Evolutionary conservation across 192 early-diverging fungal species (phyloP).

Genomic region (Coemansia furcata): DNA sequence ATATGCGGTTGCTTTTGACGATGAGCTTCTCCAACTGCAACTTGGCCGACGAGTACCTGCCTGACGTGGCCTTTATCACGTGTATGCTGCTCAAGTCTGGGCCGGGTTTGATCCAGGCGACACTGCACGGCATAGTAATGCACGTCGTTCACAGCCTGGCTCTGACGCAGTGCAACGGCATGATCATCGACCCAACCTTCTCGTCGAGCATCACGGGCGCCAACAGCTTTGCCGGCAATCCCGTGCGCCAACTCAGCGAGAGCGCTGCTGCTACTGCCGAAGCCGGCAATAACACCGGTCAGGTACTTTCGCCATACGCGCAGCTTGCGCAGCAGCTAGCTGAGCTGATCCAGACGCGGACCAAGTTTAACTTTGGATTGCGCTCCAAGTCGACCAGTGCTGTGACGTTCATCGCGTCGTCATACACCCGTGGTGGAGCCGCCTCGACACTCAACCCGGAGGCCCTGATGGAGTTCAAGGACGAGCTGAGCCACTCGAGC

Average conservation of each 20-base stretch:
- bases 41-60: slow-evolving; percentile 74
- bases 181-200: slow-evolving; percentile 80
- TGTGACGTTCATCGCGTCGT: slow-evolving; percentile 52
- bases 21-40: slow-evolving; percentile 83
- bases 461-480: slow-evolving; percentile 52
- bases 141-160: slow-evolving; percentile 86
- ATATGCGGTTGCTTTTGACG: slow-evolving; percentile 85
- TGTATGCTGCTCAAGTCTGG: slow-evolving; percentile 84
- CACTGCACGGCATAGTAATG: slow-evolving; percentile 93
- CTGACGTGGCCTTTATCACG: slow-evolving; percentile 84
- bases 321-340: slow-evolving; percentile 57
- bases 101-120: slow-evolving; percentile 75
- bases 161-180: slow-evolving; percentile 77
- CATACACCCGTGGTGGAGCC: slow-evolving; percentile 52
- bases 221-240: slow-evolving; percentile 58
- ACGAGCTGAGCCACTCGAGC: slow-evolving; percentile 26
- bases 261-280: slow-evolving; percentile 97
- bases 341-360: slow-evolving; percentile 46
- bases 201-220: slow-evolving; percentile 79
- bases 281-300: slow-evolving; percentile 86
- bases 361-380: slow-evolving; percentile 52
- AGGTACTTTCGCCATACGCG: slow-evolving; percentile 63
- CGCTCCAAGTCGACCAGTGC: slow-evolving; percentile 52
- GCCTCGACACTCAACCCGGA: slow-evolving; percentile 53
- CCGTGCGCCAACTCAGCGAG: slow-evolving; percentile 73